Evolutionary conservation across 106 monocot species (phyloP).

Genomic region (Hemerocallis citrina): DNA sequence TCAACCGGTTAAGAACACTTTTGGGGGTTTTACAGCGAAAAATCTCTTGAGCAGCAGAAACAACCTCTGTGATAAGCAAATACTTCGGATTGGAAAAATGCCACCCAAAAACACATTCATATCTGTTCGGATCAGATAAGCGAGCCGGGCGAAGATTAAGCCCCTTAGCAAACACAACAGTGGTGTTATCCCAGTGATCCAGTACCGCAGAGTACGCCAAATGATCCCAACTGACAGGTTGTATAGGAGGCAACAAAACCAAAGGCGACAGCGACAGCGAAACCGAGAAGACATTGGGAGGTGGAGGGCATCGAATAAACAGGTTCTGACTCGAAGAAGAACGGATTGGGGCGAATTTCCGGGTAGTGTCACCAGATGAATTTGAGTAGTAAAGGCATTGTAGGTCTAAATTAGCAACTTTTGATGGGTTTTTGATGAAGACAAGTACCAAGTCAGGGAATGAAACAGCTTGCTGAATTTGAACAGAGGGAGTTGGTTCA

Average conservation of each 20-base stretch:
- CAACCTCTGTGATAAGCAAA: constrained; percentile 29
- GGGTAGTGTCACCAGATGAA: constrained; percentile 11
- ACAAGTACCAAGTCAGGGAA: constrained; percentile 64
- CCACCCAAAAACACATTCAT: constrained; percentile 69
- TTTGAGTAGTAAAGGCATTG: too few relatives aligned
- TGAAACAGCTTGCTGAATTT: constrained; percentile 38
- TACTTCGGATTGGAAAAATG: constrained; percentile 51
- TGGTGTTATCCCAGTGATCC: constrained; percentile 64
- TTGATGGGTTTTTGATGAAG: constrained; percentile 22
- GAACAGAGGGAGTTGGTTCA: neutral
- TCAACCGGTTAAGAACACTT: constrained; percentile 36
- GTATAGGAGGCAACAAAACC: constrained; percentile 4
- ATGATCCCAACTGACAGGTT: constrained; percentile 42
- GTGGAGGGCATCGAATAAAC: constrained; percentile 7
- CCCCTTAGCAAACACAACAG: constrained; percentile 82
- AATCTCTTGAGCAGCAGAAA: constrained; percentile 74
- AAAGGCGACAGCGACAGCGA: constrained; percentile 10
- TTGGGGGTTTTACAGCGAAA: constrained; percentile 74
- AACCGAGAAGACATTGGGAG: constrained; percentile 19
- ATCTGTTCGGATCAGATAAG: constrained; percentile 49
- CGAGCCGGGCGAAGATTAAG: constrained; percentile 68
- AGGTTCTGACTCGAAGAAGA: constrained; percentile 4
- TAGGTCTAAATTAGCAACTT: constrained; percentile 7
- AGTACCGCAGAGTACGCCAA: constrained; percentile 55
- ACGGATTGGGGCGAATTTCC: constrained; percentile 34